Base-by-base conservation (phyloP, 2,329 filamentous ascomycete genomes). In the Beauveria pseudobassiana region DNA sequence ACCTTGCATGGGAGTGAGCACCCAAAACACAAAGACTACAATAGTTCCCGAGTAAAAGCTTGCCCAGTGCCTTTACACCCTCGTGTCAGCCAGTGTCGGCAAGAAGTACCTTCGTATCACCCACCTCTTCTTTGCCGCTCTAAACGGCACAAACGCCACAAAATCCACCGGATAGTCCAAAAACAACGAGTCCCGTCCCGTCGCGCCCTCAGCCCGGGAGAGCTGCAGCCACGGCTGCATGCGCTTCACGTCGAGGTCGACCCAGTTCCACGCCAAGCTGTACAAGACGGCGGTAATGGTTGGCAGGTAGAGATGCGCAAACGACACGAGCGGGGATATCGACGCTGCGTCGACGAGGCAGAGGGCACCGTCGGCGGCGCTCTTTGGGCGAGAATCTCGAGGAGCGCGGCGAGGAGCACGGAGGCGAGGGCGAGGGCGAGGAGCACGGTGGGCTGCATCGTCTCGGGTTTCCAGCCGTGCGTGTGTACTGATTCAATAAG, bases 221-320 rank as follows among this genome's bases (percentile, higher is more conserved):
- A 87, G 60, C 24, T 86, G 82, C 12, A 84, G 78, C 74, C 80
- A 88, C 0, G 85, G 84, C 40, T 88, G 83, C 50, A 87, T 72
- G 0, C 85, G 66, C 62, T 85, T 84, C 0, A 77, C 72, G 42
- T 88, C 82, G 0, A 87, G 68, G 56, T 87, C 84, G 0, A 86
- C 75, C 82, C 83, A 85, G 3, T 75, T 77, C 83, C 84, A 87
- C 0, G 80, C 51, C 1, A 86, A 74, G 45, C 82, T 82, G 64
- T 84, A 87, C 0, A 82, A 7, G 0, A 87, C 78, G 0, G 83
- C 78, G 0, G 85, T 56, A 0, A 86, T 73, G 0, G 80, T 87
- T 0, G 85, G 84, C 0, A 80, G 65, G 52, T 84, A 85, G 0
- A 80, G 66, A n/a, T 82, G 84, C 0, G 69, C 60, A 5, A 82